Evolutionary conservation across 495 filamentous ascomycete genomes (phyloP).

Genomic region (Neurospora tetrasperma): DNA sequence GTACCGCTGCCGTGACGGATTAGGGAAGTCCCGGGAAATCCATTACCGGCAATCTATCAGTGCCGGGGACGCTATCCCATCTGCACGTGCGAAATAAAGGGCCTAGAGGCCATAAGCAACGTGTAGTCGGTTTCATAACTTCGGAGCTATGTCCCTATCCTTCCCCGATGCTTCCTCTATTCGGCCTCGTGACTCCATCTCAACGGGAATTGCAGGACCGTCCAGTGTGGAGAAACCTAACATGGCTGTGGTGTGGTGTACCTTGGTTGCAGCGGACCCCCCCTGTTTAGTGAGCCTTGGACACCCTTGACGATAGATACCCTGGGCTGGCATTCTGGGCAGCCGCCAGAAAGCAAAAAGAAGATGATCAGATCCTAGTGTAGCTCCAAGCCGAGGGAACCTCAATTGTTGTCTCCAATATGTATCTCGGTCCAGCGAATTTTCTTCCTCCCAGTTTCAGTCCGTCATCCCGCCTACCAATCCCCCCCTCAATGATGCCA

Average conservation of each 20-base stretch:
- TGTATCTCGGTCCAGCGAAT: background rate
- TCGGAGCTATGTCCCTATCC: background rate
- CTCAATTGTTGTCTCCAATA: background rate
- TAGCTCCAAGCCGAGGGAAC: background rate
- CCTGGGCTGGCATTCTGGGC: background rate
- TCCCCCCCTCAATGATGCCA: background rate
- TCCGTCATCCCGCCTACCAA: background rate
- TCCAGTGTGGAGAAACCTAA: background rate
- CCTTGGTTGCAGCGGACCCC: background rate
- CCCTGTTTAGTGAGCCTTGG: background rate
- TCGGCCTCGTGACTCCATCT: background rate
- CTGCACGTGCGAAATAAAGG: background rate
- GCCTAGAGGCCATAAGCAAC: background rate
- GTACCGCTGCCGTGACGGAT: background rate
- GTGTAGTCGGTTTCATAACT: background rate
- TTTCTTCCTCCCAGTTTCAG: background rate
- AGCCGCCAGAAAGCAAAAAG: background rate
- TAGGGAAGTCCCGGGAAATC: background rate
- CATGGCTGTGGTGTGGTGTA: background rate
- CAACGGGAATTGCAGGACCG: constrained; percentile 4
- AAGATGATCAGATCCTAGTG: background rate
- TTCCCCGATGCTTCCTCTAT: background rate
- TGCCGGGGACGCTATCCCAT: background rate
- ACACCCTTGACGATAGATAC: background rate
- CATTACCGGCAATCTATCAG: background rate